A percentile compares a stretch with the other conserved stretches of the same genome.
phyloP scores from a whole-genome alignment of 441 rosid genomes.

The Brassica balearica region DNA sequence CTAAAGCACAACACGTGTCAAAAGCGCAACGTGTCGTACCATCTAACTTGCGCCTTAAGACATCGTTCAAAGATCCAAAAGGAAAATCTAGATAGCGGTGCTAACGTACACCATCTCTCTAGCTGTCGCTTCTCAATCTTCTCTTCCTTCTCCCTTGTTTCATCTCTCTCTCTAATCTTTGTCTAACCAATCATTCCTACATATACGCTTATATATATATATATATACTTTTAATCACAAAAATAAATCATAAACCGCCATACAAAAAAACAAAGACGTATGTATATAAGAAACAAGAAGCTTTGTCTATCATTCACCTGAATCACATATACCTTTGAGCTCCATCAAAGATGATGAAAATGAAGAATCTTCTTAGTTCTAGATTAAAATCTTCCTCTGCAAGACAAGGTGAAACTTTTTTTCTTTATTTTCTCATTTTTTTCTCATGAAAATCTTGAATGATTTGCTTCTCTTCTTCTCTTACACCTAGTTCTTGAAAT shows the following conservation, averaged over 20 bases:
- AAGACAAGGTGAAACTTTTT: conserved; percentile 34
- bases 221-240: background rate
- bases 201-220: conserved; percentile 11
- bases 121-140: conserved; percentile 50
- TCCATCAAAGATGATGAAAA: conserved; percentile 36
- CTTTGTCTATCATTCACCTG: conserved; percentile 26
- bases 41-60: conserved; percentile 59
- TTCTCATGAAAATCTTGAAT: background rate
- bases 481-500: background rate
- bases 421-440: background rate
- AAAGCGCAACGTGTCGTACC: conserved; percentile 52
- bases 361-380: conserved; percentile 34
- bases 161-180: conserved; percentile 25
- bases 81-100: conserved; percentile 30
- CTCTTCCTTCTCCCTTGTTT: conserved; percentile 43
- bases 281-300: conserved; percentile 32
- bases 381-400: conserved; percentile 35
- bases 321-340: conserved; percentile 15
- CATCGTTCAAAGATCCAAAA: conserved; percentile 28
- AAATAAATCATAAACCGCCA: conserved; percentile 33
- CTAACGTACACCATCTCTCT: conserved; percentile 44
- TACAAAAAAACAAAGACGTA: conserved; percentile 7
- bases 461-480: background rate
- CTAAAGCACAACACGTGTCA: conserved; percentile 47
- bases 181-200: conserved; percentile 43